Base-by-base conservation (phyloP, 495 filamentous ascomycete genomes). In the Annulohypoxylon nitens region DNA sequence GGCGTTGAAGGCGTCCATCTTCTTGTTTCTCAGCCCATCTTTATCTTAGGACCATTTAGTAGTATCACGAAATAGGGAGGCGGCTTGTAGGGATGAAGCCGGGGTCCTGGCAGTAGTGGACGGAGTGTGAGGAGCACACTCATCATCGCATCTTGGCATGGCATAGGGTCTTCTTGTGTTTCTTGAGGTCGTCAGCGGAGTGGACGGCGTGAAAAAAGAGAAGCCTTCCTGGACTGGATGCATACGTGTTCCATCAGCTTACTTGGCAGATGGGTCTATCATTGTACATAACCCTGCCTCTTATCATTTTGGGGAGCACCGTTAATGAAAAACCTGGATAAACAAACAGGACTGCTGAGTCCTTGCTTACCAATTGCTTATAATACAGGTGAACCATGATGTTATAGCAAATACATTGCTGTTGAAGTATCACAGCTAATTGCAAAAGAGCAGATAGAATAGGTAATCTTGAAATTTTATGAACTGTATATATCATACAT, bases 1-100 rank as follows among this genome's bases (percentile, higher is more conserved):
- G 73, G 73, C 73, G 73, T 75, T 75, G 43, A 69, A 67, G 73
- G 73, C 73, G 73, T 75, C 73, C 26, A 54, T 54, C 33, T 60
- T 67, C 51, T 37, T 50, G 67, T 67, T 71, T 71, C 62, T 67
- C 58, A 20, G 30, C 36, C 59, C 61, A 39, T n/a, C 57, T 55
- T 69, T 50, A 74, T 67, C 54, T 70, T 67, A 60, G 63, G 59
- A 71, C 59, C 62, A 65, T 67, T 58, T 69, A 71, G 64, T 72
- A 64, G 51, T 59, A 68, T 59, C 64, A 67, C 53, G 61, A 59
- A 64, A 26, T 2, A 23, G 41, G 48, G 34, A 51, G 54, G 50
- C 53, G 65, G 53, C 34, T 39, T 58, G n/a, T 16, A 53, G 54
- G 53, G 39, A 39, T 34, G 67, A 50, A 43, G 45, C 26, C n/a